Base-by-base conservation (phyloP, 768 basidiomycete species). In the Agaricus blazei region DNA sequence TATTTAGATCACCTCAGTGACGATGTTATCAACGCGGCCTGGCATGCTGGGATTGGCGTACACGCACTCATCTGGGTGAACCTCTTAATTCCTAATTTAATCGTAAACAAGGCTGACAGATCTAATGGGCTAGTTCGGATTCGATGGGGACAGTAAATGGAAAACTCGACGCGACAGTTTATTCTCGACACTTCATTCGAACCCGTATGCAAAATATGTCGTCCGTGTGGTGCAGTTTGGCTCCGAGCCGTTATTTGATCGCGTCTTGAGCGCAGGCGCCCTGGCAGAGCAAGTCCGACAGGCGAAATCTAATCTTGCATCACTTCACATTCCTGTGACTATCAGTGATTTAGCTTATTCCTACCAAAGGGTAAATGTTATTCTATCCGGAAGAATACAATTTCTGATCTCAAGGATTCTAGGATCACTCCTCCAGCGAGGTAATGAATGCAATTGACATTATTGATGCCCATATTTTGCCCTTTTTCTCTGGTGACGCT, bases 51-150 rank as follows among this genome's bases (percentile, higher is more conserved):
- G n/a, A 66, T 89, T 27, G 87, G 88, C 44, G 83, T 90, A 4
- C 87, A 89, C 58, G 84, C 85, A 14, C 69, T 88, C 19, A 81
- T 90, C 58, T 89, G 86, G 87, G 86, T 86, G 62, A 61, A 76
- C 50, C 3, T 2, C 29, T 7, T 7, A 48, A 29, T 3, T 6
- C 3, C 9, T 23, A 41, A 4, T 15, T 2, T 15, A 15, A 41
- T 49, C 53, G 26, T 42, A n/a, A 56, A 46, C 24, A 57, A 48
- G 26, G 5, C 3, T 49, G 9, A 49, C 27, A 12, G 9, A 6
- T 40, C 42, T 46, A 9, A 0, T 3, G 40, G 28, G 46, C 31
- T 54, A 79, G 78, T 81, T 81, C 56, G 79, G 79, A 29, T 81
- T 74, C 55, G 71, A 78, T 45, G 73, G 74, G 9, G 66, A 63